Evolutionary conservation across 331 rosid species (phyloP), one percentile per base, ranked within the genome.

Genomic region (Rhamnella rubrinervis): DNA sequence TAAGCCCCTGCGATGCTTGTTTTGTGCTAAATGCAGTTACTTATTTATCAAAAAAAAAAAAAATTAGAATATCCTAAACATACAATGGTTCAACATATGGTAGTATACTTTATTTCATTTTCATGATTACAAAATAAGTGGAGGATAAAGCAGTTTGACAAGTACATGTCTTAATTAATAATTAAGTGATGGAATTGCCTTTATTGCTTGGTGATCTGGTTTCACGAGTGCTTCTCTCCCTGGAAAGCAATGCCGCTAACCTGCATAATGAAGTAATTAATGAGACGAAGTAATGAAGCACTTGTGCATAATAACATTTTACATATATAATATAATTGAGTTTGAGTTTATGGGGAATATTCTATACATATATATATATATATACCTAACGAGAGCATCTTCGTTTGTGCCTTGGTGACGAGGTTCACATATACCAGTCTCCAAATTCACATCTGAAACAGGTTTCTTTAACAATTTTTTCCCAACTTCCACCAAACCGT

Each of bases 201-300:
- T 0, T 4, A 4, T 16, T 0, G 1, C 16, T 49, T n/a, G 81
- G 81, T 23, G 76, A 76, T 59, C 76, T 63, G 19, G 21, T 58
- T 70, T 76, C 72, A 8, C 81, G 81, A 31, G 57, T 47, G 61
- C 46, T 64, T 58, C 81, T 70, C 72, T 76, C 81, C 35, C 52
- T 62, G 0, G 68, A 76, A 26, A 76, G 72, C 49, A 76, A 49
- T 76, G 38, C 51, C 8, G 81, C 76, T 5, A 70, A 37, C 75
- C 81, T 76, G 51, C 14, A 14, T 17, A 38, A 26, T 26, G 35
- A 31, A 31, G 35, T 3, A 31, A 31, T 31, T 31, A 31, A 31
- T 31, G 3, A 31, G 8, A 25, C 20, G 10, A 71, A 19, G 20
- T 40, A 10, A 44, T 44, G 49, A 44, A 44, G 35, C 8, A 50